A percentile compares a stretch with the other conserved stretches of the same genome.
These are phyloP conservation scores for Metrosideros polymorpha DNA, from an alignment of 441 rosid genomes.

Conservation along the genomic window DNA sequence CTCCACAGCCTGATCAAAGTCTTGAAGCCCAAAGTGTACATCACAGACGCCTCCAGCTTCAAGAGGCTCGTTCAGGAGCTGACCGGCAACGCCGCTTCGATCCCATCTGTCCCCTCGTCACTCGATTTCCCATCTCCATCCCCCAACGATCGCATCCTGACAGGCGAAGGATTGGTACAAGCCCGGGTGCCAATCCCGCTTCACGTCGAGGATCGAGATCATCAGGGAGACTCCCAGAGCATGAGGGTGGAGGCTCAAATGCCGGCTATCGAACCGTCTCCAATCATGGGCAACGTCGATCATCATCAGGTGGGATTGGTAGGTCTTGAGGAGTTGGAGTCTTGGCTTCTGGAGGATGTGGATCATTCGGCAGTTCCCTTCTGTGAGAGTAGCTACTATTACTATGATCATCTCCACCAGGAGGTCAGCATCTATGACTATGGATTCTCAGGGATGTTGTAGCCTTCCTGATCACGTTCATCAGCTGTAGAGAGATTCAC, in stretches of 20 bases:
- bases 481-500: not conserved
- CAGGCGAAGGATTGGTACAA: not conserved
- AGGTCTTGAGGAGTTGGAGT: not conserved
- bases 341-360: not conserved
- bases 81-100: not conserved
- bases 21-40: constrained; percentile 8
- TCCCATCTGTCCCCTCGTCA: not conserved
- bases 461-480: not conserved
- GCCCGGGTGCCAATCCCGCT: not conserved
- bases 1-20: not conserved
- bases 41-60: constrained; percentile 9
- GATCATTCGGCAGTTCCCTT: not conserved
- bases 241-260: not conserved
- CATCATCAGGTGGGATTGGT: not conserved
- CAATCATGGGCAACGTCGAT: not conserved
- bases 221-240: not conserved
- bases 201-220: not conserved
- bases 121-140: not conserved
- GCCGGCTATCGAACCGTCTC: not conserved
- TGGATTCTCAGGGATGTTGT: not conserved
- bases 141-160: not conserved
- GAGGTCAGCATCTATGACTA: constrained; percentile 2
- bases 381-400: not conserved
- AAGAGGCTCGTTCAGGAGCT: constrained; percentile 7
- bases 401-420: not conserved